Conservation (phyloP, 2,329 filamentous ascomycete species). For the Microdochium trichocladiopsis region DNA sequence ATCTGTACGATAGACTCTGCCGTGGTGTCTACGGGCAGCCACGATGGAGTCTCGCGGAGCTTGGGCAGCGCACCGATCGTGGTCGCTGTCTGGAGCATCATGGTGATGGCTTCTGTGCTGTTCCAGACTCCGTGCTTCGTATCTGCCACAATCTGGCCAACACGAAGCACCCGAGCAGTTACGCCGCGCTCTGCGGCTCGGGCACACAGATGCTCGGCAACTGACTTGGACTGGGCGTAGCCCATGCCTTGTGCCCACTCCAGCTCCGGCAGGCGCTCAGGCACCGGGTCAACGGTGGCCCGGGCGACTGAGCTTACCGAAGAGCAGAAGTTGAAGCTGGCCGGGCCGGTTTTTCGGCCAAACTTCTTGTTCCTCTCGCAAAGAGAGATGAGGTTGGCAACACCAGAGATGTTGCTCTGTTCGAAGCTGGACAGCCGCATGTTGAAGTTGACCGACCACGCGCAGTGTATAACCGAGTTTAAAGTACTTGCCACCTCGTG, state of each 20-base stretch:
- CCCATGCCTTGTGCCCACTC: constrained; percentile 32
- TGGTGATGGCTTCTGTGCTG: constrained; percentile 40
- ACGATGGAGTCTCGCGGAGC: constrained; percentile 34
- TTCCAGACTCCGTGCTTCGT: constrained; percentile 42
- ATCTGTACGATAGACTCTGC: constrained; percentile 32
- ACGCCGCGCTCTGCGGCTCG: constrained; percentile 24
- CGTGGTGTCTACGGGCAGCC: constrained; percentile 38
- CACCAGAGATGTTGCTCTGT: constrained; percentile 34
- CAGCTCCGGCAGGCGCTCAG: constrained; percentile 25
- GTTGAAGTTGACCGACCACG: constrained; percentile 53
- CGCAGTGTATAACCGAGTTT: constrained; percentile 39
- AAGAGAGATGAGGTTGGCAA: constrained; percentile 33
- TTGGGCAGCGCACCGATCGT: constrained; percentile 35
- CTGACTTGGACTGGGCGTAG: constrained; percentile 34
- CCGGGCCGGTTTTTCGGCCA: not conserved
- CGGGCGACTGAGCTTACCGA: constrained; percentile 36
- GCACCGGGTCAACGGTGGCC: constrained; percentile 19
- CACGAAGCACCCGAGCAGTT: constrained; percentile 28
- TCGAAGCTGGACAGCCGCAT: constrained; percentile 43
- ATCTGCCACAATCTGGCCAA: constrained; percentile 45
- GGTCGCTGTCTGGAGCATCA: constrained; percentile 38
- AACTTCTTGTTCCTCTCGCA: constrained; percentile 10
- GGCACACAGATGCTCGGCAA: constrained; percentile 28
- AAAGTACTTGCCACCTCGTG: constrained; percentile 20
- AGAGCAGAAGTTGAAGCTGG: constrained; percentile 40